Evolutionary conservation across 805 yeast genomes (phyloP).

Genomic region (Komagataella phaffii): DNA sequence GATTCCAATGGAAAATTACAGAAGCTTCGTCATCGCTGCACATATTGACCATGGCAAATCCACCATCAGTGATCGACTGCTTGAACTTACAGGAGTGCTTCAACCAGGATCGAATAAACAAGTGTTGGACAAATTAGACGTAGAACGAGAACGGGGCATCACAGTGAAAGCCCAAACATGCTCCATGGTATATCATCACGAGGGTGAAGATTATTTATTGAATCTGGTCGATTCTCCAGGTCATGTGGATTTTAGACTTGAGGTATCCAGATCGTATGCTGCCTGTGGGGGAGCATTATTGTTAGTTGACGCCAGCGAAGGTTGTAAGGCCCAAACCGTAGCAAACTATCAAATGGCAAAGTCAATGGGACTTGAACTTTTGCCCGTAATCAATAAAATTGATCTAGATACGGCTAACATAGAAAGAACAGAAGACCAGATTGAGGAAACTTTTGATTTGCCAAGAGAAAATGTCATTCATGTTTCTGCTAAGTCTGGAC

Average conservation of each 20-base stretch:
- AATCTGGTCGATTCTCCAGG: conserved; percentile 97
- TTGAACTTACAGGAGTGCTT: conserved; percentile 84
- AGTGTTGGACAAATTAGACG: conserved; percentile 83
- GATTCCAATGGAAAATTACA: conserved; percentile 71
- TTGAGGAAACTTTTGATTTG: conserved; percentile 74
- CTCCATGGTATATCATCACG: conserved; percentile 69
- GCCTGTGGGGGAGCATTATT: conserved; percentile 91
- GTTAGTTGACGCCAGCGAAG: conserved; percentile 89
- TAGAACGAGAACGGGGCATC: conserved; percentile 91
- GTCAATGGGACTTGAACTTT: conserved; percentile 64
- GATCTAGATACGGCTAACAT: conserved; percentile 85
- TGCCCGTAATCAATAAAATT: conserved; percentile 87
- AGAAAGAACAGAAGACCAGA: conserved; percentile 67
- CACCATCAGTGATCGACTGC: conserved; percentile 75
- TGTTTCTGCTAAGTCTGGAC: conserved; percentile 87
- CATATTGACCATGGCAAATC: conserved; percentile 85
- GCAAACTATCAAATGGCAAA: conserved; percentile 90
- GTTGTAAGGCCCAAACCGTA: conserved; percentile 97
- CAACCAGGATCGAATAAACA: conserved; percentile 65
- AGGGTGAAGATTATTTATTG: conserved; percentile 62
- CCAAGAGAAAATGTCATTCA: conserved; percentile 61
- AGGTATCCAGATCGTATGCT: conserved; percentile 88
- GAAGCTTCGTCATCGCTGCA: conserved; percentile 92
- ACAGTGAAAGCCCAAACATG: conserved; percentile 97
- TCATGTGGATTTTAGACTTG: conserved; percentile 91